These are phyloP conservation scores for Venustampulla echinocandica DNA, from an alignment of 495 filamentous ascomycete genomes.

Conservation along the genomic window DNA sequence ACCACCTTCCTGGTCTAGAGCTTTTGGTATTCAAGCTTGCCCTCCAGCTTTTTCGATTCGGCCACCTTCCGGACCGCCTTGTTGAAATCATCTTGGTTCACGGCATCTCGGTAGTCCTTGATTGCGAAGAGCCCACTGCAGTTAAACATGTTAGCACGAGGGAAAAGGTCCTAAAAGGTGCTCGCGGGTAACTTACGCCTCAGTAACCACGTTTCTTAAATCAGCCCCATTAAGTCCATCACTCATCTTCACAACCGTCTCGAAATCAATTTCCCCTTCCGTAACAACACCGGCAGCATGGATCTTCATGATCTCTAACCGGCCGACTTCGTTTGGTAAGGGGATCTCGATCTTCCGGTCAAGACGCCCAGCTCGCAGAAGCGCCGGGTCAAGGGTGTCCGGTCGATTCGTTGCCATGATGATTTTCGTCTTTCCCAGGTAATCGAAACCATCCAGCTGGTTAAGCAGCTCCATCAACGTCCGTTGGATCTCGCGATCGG, in stretches of 20 bases:
- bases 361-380: constrained; percentile 86
- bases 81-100: constrained; percentile 99
- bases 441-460: constrained; percentile 98
- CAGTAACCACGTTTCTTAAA: constrained; percentile 94
- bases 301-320: constrained; percentile 98
- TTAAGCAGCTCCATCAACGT: constrained; percentile 99
- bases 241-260: constrained; percentile 99
- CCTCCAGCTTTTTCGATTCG: constrained; percentile 96
- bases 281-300: constrained; percentile 77
- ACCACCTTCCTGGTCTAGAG: constrained; percentile 52
- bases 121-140: constrained; percentile 90
- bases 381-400: constrained; percentile 91
- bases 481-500: constrained; percentile 97
- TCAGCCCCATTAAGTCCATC: constrained; percentile 97
- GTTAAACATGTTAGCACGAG: constrained; percentile 15
- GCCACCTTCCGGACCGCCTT: constrained; percentile 95
- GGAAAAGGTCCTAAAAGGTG: not conserved
- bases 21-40: constrained; percentile 96
- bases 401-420: constrained; percentile 99
- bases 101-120: constrained; percentile 89
- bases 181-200: constrained; percentile 62
- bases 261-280: constrained; percentile 96
- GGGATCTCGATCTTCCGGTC: constrained; percentile 99
- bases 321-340: constrained; percentile 95
- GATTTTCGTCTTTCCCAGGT: constrained; percentile 98